Evolutionary conservation across 306 rosid species (phyloP), one percentile per base, ranked within the genome.

Genomic region (Malus orientalis): DNA sequence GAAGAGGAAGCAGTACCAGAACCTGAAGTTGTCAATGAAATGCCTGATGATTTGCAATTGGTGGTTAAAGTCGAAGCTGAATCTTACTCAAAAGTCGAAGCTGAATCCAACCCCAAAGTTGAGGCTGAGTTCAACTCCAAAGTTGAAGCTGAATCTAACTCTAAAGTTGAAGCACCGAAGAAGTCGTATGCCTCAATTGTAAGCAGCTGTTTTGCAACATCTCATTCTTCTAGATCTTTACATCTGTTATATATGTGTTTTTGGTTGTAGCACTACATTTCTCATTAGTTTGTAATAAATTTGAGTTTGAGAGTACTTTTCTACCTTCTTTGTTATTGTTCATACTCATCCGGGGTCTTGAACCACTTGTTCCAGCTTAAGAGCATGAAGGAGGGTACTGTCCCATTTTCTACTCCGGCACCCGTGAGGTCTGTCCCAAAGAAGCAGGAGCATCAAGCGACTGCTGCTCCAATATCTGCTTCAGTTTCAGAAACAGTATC

Each of bases 141-240:
- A 63, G 40, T 63, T 62, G 67, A 27, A 62, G 79, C 80, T 80
- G 91, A 82, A 62, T 75, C 86, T 38, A 67, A 75, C 63, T 82
- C 96, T 61, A 84, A 76, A 74, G 78, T 69, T 64, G 98, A 93
- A 61, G 76, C 60, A 10, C 93, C 90, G 0, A 93, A 93, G 87
- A 87, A 87, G 83, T 91, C 98, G 16, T 93, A 93, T 84, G 98
- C 98, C 75, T 89, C 78, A 51, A 91, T 93, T 81, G 97, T 93
- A 59, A 88, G 97, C 81, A 44, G 79, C 49, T 55, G 67, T 74
- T 74, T n/a, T 77, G 67, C 71, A 58, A 66, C 63, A 55, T 65
- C 63, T 25, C 33, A 6, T 66, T 11, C 53, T 27, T 83, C 20
- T 78, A 49, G 63, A 32, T 8, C 4, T 51, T 64, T 49, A 60